Base-by-base conservation (phyloP, 176 grass and related monocot species). In the Eragrostis nindensis region DNA sequence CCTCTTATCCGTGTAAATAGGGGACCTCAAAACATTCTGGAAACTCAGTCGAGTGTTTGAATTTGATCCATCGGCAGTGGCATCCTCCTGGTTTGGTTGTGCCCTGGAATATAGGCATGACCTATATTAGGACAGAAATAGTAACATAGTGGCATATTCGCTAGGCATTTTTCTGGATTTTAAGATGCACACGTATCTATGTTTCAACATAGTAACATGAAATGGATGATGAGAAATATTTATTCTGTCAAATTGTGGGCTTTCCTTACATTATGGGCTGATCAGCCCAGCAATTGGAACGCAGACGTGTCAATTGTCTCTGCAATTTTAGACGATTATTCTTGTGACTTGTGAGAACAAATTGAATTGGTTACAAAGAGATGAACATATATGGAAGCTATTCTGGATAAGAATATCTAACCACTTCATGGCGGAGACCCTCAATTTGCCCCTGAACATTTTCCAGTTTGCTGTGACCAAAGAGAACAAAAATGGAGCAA, bases 1-100 rank as follows among this genome's bases (percentile, higher is more conserved):
- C 0, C 38, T 43, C 38, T 77, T 75, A 2, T 87, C 43, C 1
- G 85, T 87, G 73, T 87, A 87, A 46, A 82, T n/a, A 46, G 72
- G 72, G 45, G 54, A 60, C 19, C 54, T 82, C 19, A 71, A 41
- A 62, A 7, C 8, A 64, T 82, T 32, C 55, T 63, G 22, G 38
- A 87, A 87, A 44, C 66, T 5, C n/a, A 87, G 18, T 14, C 27
- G 72, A 11, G 14, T 11, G 39, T 15, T 71, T 75, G 55, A 22
- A 9, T 71, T 77, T 2, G 70, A 80, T 75, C 52, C 84, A 16
- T 7, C 66, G 26, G 39, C 69, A 19, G 39, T 0, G 0, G 22
- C 25, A 56, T 6, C 11, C 32, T 80, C 76, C 26, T 22, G 45
- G 41, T 11, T 56, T 38, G 42, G 11, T 32, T 80, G 63, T 43